phyloP scores from a whole-genome alignment of 83 land plant species.

The Thuja plicata region DNA sequence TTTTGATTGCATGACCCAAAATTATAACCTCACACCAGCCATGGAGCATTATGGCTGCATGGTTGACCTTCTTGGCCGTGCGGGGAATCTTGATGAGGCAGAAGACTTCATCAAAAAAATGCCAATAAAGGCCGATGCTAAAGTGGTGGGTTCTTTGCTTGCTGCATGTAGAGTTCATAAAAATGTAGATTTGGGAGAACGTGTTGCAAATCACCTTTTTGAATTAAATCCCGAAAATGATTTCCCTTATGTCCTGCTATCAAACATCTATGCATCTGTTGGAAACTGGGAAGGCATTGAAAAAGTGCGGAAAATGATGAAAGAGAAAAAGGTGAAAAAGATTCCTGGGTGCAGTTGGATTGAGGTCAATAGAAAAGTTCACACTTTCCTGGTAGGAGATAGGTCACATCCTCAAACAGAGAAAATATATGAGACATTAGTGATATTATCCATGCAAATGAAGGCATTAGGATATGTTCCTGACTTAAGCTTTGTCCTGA shows the following conservation, averaged over 20 bases:
- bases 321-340: background rate
- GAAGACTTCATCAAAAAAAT: background rate
- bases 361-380: background rate
- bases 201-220: background rate
- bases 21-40: background rate
- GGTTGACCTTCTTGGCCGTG: constrained; percentile 8
- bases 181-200: constrained; percentile 2
- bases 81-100: constrained; percentile 3
- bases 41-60: constrained; percentile 4
- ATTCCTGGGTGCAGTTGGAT: constrained; percentile 3
- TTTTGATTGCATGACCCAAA: background rate
- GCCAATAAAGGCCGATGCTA: background rate
- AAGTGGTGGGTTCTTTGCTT: background rate
- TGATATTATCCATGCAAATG: background rate
- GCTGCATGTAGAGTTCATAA: constrained; percentile 1
- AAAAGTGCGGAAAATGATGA: constrained; percentile 4
- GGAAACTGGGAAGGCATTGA: background rate
- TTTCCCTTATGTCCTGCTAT: background rate
- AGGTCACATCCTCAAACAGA: too few relatives aligned
- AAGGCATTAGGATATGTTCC: constrained; percentile 1
- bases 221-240: background rate
- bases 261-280: background rate
- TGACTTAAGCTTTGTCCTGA: background rate
- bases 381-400: too few relatives aligned
- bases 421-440: background rate